phyloP scores from a whole-genome alignment of 2,329 filamentous ascomycete species.

The Pezicula neosporulosa region DNA sequence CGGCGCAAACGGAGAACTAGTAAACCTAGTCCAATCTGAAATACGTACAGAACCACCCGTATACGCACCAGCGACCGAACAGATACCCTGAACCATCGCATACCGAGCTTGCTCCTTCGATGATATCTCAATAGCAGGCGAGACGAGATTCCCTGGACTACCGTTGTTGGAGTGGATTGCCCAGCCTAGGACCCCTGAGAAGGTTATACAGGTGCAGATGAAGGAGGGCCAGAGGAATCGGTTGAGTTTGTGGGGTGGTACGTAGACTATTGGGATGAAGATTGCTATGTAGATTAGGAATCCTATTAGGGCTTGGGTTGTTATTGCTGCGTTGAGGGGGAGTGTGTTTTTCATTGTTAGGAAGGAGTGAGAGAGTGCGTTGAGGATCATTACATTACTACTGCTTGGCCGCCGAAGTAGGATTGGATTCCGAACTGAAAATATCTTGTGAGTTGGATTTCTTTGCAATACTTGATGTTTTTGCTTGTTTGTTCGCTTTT shows the following conservation, averaged over 20 bases:
- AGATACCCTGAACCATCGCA: not conserved
- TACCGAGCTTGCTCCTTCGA: too few species aligned
- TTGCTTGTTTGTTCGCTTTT: too few species aligned
- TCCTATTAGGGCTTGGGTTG: not conserved
- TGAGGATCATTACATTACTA: conserved; percentile 4
- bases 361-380: conserved; percentile 4
- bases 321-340: not conserved
- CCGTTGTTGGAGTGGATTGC: not conserved
- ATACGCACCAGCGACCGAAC: not conserved
- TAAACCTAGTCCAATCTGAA: not conserved
- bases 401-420: conserved; percentile 8
- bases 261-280: not conserved
- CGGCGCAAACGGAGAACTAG: conserved; percentile 8
- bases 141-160: not conserved
- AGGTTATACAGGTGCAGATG: not conserved
- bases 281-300: not conserved
- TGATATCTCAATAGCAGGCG: not conserved
- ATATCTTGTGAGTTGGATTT: not conserved
- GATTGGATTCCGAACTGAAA: conserved; percentile 11
- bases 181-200: not conserved
- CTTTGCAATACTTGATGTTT: too few species aligned
- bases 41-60: not conserved
- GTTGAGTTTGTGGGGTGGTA: not conserved
- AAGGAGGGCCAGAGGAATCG: not conserved
- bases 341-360: conserved; percentile 7